Evolutionary conservation across 495 filamentous ascomycete genomes (phyloP).

Genomic region (Lasiosphaeria hispida): DNA sequence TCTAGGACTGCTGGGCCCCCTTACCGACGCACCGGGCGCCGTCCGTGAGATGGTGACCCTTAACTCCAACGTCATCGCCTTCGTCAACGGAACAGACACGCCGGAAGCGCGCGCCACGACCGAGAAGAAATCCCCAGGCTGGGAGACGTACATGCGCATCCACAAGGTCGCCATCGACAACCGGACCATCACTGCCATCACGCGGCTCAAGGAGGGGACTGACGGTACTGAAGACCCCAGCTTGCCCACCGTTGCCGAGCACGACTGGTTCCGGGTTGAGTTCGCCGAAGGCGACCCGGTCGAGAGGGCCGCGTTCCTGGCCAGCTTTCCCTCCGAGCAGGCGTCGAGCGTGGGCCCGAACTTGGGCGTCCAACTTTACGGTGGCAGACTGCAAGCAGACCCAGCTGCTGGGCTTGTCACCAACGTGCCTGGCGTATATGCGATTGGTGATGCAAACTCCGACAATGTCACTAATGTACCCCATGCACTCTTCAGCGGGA

Average conservation of each 20-base stretch:
- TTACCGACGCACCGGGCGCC: conserved; percentile 41
- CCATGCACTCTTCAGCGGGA: conserved; percentile 58
- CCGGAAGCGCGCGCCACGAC: conserved; percentile 37
- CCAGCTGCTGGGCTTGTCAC: conserved; percentile 39
- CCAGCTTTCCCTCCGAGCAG: conserved; percentile 50
- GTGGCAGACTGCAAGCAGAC: conserved; percentile 47
- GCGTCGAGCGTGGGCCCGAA: conserved; percentile 32
- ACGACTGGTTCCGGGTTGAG: conserved; percentile 54
- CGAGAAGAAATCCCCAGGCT: conserved; percentile 33
- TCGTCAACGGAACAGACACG: conserved; percentile 56
- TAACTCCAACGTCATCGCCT: conserved; percentile 40
- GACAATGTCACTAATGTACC: conserved; percentile 59
- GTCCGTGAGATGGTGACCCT: conserved; percentile 52
- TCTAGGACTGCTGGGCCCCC: conserved; percentile 49
- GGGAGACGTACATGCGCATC: conserved; percentile 41
- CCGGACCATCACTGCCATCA: conserved; percentile 48
- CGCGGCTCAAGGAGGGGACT: conserved; percentile 46
- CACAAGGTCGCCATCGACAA: conserved; percentile 55
- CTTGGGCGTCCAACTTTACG: conserved; percentile 43
- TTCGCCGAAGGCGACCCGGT: conserved; percentile 46
- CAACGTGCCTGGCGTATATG: conserved; percentile 51
- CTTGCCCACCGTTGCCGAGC: conserved; percentile 34
- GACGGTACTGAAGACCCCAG: conserved; percentile 35
- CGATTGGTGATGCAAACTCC: conserved; percentile 55
- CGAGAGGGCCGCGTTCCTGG: conserved; percentile 49